Conservation (phyloP, 2,329 filamentous ascomycete genomes). For the Epichloe aotearoae region DNA sequence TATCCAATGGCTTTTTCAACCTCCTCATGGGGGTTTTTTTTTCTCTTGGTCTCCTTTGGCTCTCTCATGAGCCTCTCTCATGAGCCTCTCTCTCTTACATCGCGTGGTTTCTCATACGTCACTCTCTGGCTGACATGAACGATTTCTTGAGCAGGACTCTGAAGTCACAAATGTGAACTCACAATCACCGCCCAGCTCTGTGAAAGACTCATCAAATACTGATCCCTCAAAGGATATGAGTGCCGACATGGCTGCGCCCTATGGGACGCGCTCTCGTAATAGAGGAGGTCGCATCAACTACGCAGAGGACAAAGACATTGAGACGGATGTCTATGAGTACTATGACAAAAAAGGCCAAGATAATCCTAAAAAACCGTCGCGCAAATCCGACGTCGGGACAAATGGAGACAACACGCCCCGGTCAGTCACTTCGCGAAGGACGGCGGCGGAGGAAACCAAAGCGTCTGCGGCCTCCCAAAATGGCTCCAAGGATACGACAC, state of each 20-base stretch:
- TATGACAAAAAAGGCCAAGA: conserved; percentile 43
- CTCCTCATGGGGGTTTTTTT: background rate
- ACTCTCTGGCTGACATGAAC: background rate
- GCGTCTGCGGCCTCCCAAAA: conserved; percentile 18
- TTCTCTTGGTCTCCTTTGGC: background rate
- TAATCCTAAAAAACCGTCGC: conserved; percentile 39
- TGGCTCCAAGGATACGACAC: conserved; percentile 21
- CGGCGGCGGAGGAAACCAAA: conserved; percentile 27
- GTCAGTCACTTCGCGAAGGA: conserved; percentile 28
- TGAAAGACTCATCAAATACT: conserved; percentile 35
- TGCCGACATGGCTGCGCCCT: conserved; percentile 49
- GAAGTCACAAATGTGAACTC: conserved; percentile 21
- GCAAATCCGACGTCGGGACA: conserved; percentile 27
- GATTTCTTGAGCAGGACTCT: conserved; percentile 17
- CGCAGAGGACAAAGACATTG: conserved; percentile 82
- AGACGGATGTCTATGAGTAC: conserved; percentile 72
- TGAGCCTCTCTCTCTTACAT: conserved; percentile 1
- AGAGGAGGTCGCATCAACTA: conserved; percentile 86
- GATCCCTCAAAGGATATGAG: conserved; percentile 36
- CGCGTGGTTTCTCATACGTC: background rate
- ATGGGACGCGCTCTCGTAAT: conserved; percentile 90
- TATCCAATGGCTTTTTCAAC: conserved; percentile 2
- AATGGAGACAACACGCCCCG: conserved; percentile 23
- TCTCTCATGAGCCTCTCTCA: background rate
- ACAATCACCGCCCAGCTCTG: conserved; percentile 23